Conservation (phyloP, 768 basidiomycete genomes). For the Cystofilobasidium capitatum region DNA sequence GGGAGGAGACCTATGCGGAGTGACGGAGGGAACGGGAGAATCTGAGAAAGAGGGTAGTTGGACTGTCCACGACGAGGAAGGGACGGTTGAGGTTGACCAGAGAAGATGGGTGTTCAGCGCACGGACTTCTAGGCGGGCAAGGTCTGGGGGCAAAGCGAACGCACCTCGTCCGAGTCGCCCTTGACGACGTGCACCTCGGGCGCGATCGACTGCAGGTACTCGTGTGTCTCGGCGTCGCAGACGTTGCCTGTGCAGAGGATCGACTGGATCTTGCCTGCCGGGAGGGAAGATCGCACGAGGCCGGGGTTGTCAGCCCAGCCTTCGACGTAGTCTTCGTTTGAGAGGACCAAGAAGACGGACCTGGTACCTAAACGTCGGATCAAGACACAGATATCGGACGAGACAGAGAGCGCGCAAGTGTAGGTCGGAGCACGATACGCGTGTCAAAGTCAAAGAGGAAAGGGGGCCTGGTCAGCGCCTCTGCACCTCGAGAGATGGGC, state of each 20-base stretch:
- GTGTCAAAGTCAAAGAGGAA: neutral
- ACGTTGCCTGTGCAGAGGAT: conserved; percentile 96
- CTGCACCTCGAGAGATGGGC: neutral
- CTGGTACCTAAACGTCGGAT: conserved; percentile 12
- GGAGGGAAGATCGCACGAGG: neutral
- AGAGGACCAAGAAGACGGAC: neutral
- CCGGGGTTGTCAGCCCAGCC: neutral
- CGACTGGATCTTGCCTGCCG: conserved; percentile 90
- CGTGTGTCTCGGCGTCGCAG: conserved; percentile 93
- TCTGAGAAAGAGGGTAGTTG: conserved; percentile 17
- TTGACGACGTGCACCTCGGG: conserved; percentile 83
- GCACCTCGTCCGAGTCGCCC: conserved; percentile 92
- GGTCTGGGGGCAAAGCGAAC: conserved; percentile 27
- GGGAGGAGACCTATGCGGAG: conserved; percentile 87
- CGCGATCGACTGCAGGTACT: conserved; percentile 87
- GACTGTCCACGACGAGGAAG: too few relatives aligned
- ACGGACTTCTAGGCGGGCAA: neutral
- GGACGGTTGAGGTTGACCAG: too few relatives aligned
- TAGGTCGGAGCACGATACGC: neutral
- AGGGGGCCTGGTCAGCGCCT: too few relatives aligned
- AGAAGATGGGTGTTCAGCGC: neutral
- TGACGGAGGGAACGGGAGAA: conserved; percentile 36
- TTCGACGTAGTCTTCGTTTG: neutral
- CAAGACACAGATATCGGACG: neutral
- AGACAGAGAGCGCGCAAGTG: neutral